Base-by-base conservation (phyloP, 768 basidiomycete species). In the Phylloporus sp. region DNA sequence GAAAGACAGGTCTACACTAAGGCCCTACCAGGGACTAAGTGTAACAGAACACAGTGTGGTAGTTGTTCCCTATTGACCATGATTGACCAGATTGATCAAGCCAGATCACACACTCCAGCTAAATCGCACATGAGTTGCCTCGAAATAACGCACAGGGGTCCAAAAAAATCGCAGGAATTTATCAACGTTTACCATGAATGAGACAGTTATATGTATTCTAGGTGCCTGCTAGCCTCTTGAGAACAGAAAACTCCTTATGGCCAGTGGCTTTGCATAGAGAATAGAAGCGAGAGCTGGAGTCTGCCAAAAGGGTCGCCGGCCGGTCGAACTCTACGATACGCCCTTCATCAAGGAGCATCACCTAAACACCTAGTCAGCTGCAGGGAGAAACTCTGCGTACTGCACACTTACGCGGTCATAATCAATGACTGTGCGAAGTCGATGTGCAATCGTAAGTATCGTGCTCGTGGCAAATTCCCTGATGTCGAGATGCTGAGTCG, bases 381-480 rank as follows among this genome's bases (percentile, higher is more conserved):
- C 18, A n/a, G 31, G 47, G 45, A 28, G 22, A 60, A 18, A 59
- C 54, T 8, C 18, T 38, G 29, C 41, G n/a, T 36, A 24, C 3
- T 40, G 22, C 45, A 42, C 8, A 72, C n/a, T n/a, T n/a, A n/a
- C n/a, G n/a, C n/a, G n/a, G n/a, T n/a, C n/a, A n/a, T n/a, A 93
- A 60, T 92, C 89, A 49, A 93, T 90, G 44, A 88, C 85, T 2
- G 86, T 88, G 5, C 85, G 77, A 50, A 89, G 72, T 10, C 85
- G 80, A 70, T 92, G 90, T 12, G 90, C 89, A 49, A 92, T 90
- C 1, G 88, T 91, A 27, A 91, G 69, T 50, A 91, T 88, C 0
- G 88, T 93, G 64, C 86, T 89, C 15, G 84, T 77, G 5, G 86
- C 81, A 56, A 92, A 92, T 72, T 86, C 84, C 12, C 85, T 88